Evolutionary conservation across 1,284 basidiomycete species (phyloP), one percentile per base, ranked within the genome.

Genomic region (Pulveroboletus sp.): DNA sequence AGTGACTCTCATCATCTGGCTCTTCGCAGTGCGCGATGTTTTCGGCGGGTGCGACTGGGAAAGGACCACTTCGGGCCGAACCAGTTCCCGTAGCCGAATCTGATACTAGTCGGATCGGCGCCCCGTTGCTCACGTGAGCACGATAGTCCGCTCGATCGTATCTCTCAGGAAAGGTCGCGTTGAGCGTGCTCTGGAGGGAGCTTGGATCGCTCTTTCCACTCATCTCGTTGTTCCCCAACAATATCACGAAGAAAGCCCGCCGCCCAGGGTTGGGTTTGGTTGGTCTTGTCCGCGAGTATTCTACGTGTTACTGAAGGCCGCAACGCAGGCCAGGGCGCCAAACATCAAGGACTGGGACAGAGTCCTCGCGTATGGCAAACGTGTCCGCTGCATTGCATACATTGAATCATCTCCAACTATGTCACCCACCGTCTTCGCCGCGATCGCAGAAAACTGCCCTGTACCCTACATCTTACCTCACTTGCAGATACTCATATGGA

Each of bases 201-300:
- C 74, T 91, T 52, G 89, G 91, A 70, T 89, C 87, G 17, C 75
- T 91, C 58, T 72, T 84, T 43, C 89, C 89, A 5, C 75, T 91
- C 54, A 74, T 91, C 50, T 82, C 84, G 25, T 71, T 90, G 52
- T 91, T 91, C 70, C 88, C 89, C 14, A 76, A 74, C 56, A 75
- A 79, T 57, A 67, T 91, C 59, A 75, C 89, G 71, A 89, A 84
- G 73, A 86, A 82, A 69, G 76, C 84, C 55, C 81, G 82, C 57
- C 83, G 81, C 65, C 88, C 89, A 50, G 87, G 86, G 51, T 73
- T 88, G 58, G 89, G 89, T 67, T 77, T 91, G 76, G 89, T 91
- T 68, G 69, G 89, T 81, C 54, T 58, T 56, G 54, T 31, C 47
- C 33, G 38, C 49, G 49, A 56, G 55, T 39, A 55, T 52, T 36